Percentiles rank a stretch among this genome's conserved stretches.
Conservation (phyloP, 148 eudicot genomes). For the Amaranthus palmeri region DNA sequence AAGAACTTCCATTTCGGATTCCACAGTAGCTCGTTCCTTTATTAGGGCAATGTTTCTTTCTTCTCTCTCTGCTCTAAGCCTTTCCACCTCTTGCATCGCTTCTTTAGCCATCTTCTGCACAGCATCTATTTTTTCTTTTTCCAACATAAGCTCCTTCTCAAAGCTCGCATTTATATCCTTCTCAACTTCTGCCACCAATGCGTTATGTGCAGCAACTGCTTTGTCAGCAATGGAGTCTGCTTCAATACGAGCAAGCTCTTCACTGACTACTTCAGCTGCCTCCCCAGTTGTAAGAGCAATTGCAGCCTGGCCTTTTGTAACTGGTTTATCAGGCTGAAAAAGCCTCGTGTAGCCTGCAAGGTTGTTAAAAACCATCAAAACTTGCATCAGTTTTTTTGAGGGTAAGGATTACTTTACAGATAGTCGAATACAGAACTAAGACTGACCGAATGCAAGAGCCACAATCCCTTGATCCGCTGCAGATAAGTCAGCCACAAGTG, state of each 20-base stretch:
- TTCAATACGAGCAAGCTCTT: constrained; percentile 95
- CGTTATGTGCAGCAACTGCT: constrained; percentile 89
- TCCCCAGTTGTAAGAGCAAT: constrained; percentile 92
- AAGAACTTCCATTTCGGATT: constrained; percentile 87
- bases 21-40: constrained; percentile 87
- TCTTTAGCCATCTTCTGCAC: constrained; percentile 82
- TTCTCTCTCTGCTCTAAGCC: constrained; percentile 60
- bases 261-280: constrained; percentile 80
- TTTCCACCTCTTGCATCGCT: constrained; percentile 71
- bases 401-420: background rate
- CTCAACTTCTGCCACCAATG: constrained; percentile 88
- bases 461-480: constrained; percentile 87
- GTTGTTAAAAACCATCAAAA: background rate
- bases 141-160: constrained; percentile 69
- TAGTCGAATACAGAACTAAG: constrained; percentile 31
- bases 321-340: constrained; percentile 94
- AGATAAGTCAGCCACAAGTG: constrained; percentile 77
- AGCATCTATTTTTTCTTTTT: constrained; percentile 70
- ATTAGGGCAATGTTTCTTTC: constrained; percentile 56
- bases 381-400: constrained; percentile 9
- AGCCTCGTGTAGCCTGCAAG: constrained; percentile 83
- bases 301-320: constrained; percentile 96
- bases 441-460: constrained; percentile 89
- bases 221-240: constrained; percentile 96
- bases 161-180: constrained; percentile 77